Conservation (phyloP, 441 rosid genomes). For the Biscutella auriculata region DNA sequence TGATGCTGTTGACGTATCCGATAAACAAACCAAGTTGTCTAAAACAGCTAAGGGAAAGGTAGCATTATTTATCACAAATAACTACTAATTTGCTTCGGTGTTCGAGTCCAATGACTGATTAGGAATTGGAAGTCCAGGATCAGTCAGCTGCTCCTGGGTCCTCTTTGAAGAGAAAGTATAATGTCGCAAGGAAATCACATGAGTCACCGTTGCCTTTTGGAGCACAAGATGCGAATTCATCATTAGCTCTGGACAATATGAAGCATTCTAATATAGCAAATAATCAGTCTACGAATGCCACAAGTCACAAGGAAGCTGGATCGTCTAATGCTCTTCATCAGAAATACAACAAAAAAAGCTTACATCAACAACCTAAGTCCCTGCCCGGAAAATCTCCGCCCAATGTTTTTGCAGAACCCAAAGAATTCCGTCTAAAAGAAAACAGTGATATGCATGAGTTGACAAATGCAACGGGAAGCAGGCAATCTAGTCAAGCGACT, state of each 20-base stretch:
- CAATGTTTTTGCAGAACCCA: constrained; percentile 26
- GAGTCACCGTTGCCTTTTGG: constrained; percentile 33
- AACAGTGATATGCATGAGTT: constrained; percentile 40
- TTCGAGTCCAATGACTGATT: constrained; percentile 25
- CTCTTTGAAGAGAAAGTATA: constrained; percentile 45
- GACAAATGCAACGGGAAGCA: constrained; percentile 50
- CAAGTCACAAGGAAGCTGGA: constrained; percentile 38
- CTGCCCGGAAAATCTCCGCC: constrained; percentile 35
- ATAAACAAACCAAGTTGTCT: constrained; percentile 43
- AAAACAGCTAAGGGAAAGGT: constrained; percentile 33
- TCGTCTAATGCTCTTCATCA: constrained; percentile 35
- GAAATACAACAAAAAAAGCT: constrained; percentile 43
- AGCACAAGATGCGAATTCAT: constrained; percentile 37
- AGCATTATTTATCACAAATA: constrained; percentile 24
- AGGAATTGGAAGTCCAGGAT: constrained; percentile 35
- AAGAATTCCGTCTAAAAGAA: constrained; percentile 36
- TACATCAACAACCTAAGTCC: constrained; percentile 33
- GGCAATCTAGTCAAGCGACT: constrained; percentile 29
- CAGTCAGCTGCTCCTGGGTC: constrained; percentile 33
- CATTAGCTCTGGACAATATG: constrained; percentile 26
- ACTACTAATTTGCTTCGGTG: constrained; percentile 26
- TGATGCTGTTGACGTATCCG: constrained; percentile 37
- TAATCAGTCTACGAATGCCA: constrained; percentile 29
- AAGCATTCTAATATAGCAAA: constrained; percentile 44
- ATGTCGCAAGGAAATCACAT: constrained; percentile 33